Percentiles rank a stretch among this genome's conserved stretches.
Conservation (phyloP, 371 early-diverging fungal species). For the Saksenaea vasiformis region DNA sequence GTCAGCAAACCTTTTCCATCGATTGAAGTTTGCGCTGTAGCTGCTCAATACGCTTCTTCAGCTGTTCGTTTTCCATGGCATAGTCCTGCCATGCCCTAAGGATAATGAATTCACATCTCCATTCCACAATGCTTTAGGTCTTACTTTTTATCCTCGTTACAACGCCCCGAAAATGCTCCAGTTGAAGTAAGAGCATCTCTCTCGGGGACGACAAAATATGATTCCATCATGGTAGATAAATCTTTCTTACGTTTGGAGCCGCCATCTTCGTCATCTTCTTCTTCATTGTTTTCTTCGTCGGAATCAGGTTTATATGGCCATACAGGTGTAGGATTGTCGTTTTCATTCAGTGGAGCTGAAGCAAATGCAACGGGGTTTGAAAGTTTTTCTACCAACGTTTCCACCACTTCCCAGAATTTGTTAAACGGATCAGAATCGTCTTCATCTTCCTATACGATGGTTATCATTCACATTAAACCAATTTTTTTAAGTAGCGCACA, state of each 20-base stretch:
- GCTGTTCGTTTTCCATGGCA: conserved; percentile 69
- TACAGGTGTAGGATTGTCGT: conserved; percentile 40
- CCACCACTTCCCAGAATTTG: conserved; percentile 81
- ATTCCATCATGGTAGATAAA: conserved; percentile 52
- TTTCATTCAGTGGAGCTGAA: conserved; percentile 64
- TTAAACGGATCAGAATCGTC: conserved; percentile 77
- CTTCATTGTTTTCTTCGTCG: background rate
- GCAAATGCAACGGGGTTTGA: conserved; percentile 80
- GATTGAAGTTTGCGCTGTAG: conserved; percentile 60
- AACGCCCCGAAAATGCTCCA: background rate
- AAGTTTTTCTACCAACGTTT: conserved; percentile 70
- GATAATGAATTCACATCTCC: background rate
- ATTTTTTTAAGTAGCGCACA: background rate
- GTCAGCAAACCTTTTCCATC: conserved; percentile 63
- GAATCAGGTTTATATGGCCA: background rate
- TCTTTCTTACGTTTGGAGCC: conserved; percentile 14
- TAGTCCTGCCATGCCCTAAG: conserved; percentile 63
- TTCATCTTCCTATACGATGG: conserved; percentile 20
- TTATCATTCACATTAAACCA: background rate
- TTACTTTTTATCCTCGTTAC: background rate
- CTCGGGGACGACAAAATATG: conserved; percentile 57
- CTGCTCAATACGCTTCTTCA: conserved; percentile 63
- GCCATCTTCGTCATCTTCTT: conserved; percentile 3
- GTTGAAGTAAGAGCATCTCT: background rate
- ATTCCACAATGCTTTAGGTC: background rate